These are phyloP conservation scores for Neocatenulostroma microsporum DNA, from an alignment of 2,329 filamentous ascomycete species.

Conservation along the genomic window DNA sequence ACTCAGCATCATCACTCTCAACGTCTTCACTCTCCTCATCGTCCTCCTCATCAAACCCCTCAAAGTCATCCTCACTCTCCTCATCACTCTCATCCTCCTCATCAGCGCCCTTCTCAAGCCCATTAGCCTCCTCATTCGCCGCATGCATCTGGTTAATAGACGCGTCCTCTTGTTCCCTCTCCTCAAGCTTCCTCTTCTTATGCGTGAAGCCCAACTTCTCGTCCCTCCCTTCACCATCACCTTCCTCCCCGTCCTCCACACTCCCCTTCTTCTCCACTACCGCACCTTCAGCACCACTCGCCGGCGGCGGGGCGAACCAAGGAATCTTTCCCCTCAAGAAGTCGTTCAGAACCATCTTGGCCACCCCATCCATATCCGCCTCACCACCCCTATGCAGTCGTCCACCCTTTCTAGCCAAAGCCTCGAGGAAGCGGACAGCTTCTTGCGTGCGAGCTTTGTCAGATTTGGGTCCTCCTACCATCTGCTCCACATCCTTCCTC, in stretches of 20 bases:
- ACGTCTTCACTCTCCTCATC: constrained; percentile 15
- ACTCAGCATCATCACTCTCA: too few species aligned
- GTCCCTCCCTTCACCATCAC: constrained; percentile 51
- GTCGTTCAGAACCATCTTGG: constrained; percentile 94
- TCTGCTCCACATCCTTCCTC: constrained; percentile 17
- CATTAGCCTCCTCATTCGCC: constrained; percentile 26
- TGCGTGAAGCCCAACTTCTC: constrained; percentile 78
- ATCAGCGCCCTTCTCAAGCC: constrained; percentile 29
- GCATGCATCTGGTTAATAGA: too few species aligned
- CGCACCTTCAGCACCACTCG: constrained; percentile 34
- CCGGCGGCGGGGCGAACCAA: constrained; percentile 82
- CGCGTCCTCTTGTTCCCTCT: constrained; percentile 28
- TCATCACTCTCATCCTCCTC: too few species aligned
- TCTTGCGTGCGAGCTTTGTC: constrained; percentile 41
- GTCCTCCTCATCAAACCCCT: constrained; percentile 28
- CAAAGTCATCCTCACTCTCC: constrained; percentile 20
- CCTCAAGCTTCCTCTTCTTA: constrained; percentile 67
- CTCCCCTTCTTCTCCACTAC: constrained; percentile 44
- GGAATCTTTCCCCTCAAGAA: constrained; percentile 93
- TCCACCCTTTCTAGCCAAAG: constrained; percentile 78
- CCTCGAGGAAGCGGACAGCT: constrained; percentile 74
- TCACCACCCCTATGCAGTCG: constrained; percentile 86
- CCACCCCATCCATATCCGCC: constrained; percentile 86
- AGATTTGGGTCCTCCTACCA: constrained; percentile 9
- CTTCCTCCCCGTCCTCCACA: constrained; percentile 44